Evolutionary conservation across 1,284 basidiomycete genomes (phyloP), one percentile per base, ranked within the genome.

Genomic region (Sporisorium graminicola): DNA sequence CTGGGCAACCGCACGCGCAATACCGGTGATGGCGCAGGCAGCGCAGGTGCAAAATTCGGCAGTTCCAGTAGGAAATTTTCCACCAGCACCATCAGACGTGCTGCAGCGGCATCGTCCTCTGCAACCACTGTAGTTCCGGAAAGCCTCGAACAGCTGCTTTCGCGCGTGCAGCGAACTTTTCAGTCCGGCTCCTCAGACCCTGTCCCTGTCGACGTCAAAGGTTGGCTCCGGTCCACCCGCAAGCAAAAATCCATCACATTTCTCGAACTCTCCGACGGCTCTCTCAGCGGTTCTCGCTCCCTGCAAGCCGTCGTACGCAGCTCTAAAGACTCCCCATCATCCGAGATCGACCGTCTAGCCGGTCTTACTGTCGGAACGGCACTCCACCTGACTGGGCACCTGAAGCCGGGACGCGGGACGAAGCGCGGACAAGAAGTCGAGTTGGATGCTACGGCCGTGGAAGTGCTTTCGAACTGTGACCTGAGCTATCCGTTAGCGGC

Each of bases 171-270:
- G 1, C 13, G 9, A 3, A 42, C 46, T 0, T 67, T 70, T 18
- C 40, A 55, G n/a, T 33, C 50, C 1, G 57, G 63, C 47, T 16
- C 46, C 13, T 20, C 35, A 18, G 58, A 67, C 3, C 33, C 53
- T 0, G 22, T 72, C 26, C 55, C 62, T 7, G 74, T 72, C 26
- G 22, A 6, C 2, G 68, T 77, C 20, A 56, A 63, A 22, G 81
- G 61, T 3, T 82, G 82, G 79, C 52, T 83, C 18, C 61, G 77
- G 0, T 78, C 79, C 3, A 65, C 69, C 18, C 73, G 82, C 35
- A 70, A 73, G 47, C 82, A 82, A 49, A 79, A 80, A 47, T 77
- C 76, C 29, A 64, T 79, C 47, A 80, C 79, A 1, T 85, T 85
- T 44, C 65, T 85, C 51, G 69, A 75, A 43, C 40, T 85, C 16